These are phyloP conservation scores for Candolleomyces eurysporus DNA, from an alignment of 768 basidiomycete genomes.

Conservation along the genomic window DNA sequence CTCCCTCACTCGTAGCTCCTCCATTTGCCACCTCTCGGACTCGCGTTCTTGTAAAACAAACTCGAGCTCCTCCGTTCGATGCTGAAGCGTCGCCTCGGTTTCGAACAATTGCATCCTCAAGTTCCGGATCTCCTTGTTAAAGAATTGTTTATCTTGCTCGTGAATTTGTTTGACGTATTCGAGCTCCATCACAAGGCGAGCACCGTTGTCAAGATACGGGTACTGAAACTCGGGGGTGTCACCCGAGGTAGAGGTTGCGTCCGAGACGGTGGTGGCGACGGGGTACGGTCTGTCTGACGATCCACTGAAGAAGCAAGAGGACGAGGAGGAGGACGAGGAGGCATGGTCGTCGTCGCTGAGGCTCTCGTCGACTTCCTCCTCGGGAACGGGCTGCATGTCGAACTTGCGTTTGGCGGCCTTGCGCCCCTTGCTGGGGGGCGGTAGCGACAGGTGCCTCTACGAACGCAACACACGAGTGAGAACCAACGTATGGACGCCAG, in stretches of 20 bases:
- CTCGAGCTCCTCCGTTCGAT: neutral
- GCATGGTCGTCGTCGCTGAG: neutral
- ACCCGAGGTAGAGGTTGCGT: neutral
- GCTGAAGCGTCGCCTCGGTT: neutral
- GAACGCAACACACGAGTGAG: neutral
- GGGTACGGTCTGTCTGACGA: neutral
- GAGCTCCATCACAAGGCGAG: neutral
- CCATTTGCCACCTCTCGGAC: neutral
- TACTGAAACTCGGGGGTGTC: neutral
- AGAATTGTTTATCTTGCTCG: constrained; percentile 4
- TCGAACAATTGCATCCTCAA: constrained; percentile 1
- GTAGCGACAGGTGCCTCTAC: neutral
- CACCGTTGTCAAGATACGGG: neutral
- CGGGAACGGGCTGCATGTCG: neutral
- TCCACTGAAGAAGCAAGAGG: neutral
- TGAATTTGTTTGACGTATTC: constrained; percentile 4
- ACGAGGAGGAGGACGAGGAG: neutral
- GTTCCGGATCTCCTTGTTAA: neutral
- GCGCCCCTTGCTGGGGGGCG: neutral
- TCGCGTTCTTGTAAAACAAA: neutral
- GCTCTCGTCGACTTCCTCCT: neutral
- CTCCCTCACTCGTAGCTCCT: neutral
- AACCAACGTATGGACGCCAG: neutral
- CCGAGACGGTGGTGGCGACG: no score
- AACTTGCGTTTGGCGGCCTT: neutral